Evolutionary conservation across 2,329 filamentous ascomycete species (phyloP), one percentile per base, ranked within the genome.

Genomic region (Ophiobolus disseminans): DNA sequence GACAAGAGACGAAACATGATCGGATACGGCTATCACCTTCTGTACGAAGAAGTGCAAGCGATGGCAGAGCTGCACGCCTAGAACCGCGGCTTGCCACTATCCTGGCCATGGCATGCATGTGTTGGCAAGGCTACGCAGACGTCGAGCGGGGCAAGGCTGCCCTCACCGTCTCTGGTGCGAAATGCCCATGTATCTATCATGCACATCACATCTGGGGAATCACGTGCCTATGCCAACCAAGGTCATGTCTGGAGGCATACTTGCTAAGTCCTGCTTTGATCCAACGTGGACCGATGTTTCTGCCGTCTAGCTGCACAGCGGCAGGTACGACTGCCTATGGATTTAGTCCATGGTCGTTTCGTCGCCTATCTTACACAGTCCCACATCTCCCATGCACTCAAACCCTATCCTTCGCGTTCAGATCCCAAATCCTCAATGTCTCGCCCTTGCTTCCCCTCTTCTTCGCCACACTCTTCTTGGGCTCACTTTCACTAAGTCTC

Each of bases 391-490:
- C 22, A n/a, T 21, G 20, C 20, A 39, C 3, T 4, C 36, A 25
- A 37, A 54, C 37, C 32, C 55, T 56, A 35, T 58, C 57, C 37
- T 54, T 54, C 3, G 55, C 58, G 45, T 60, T 66, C 42, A 72
- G 20, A 50, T 78, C 75, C 77, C 77, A 79, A 25, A 79, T 69
- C 43, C 68, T 68, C 40, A 75, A 49, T 34, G 73, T 76, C 64
- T 75, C 72, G 4, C 75, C 76, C 53, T 68, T 70, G 22, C 69
- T 64, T 55, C 72, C 74, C 57, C 70, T 73, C 74, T 70, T 77
- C 50, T 70, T 74, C 38, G 40, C 57, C 68, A 74, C 53, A 69
- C 70, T 58, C 72, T 74, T 55, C 71, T 66, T n/a, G 63, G 66
- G 47, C 3, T 58, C 63, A 22, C 47, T 45, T 45, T 73, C 69